Conservation (phyloP, 805 yeast species). For the Candida nemodendra region DNA sequence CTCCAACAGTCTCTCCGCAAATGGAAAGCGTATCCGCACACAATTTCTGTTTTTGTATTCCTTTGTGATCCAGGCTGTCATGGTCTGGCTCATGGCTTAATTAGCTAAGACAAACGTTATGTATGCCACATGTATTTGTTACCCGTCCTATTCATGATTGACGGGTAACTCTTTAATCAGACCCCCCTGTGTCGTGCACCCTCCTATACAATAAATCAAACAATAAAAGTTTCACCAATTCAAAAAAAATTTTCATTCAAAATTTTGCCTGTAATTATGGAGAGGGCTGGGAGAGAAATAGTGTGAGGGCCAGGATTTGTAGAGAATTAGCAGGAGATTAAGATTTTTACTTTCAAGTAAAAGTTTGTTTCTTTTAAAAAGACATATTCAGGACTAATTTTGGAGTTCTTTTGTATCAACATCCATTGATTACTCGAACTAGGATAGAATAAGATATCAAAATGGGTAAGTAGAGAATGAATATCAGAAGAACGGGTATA, state of each 20-base stretch:
- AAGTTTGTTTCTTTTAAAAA: not conserved
- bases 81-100: slow-evolving; percentile 67
- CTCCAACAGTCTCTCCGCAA: slow-evolving; percentile 58
- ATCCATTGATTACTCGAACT: slow-evolving; percentile 13
- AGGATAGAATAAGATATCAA: slow-evolving; percentile 14
- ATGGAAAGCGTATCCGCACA: slow-evolving; percentile 75
- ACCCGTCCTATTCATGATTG: not conserved
- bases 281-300: not conserved
- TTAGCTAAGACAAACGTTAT: not conserved
- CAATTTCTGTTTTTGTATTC: slow-evolving; percentile 86
- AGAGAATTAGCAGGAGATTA: slow-evolving; percentile 2
- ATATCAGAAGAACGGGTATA: no score
- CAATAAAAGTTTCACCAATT: not conserved
- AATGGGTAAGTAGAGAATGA: slow-evolving; percentile 25
- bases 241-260: not conserved
- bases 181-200: not conserved
- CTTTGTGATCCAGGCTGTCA: slow-evolving; percentile 70
- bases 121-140: not conserved
- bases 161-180: not conserved
- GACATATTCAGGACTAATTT: not conserved
- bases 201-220: not conserved
- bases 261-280: not conserved
- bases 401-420: slow-evolving; percentile 5
- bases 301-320: slow-evolving; percentile 1
- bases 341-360: slow-evolving; percentile 2